Evolutionary conservation across 1,139 yeast genomes (phyloP).

Genomic region (Yamadazyma siamensis): DNA sequence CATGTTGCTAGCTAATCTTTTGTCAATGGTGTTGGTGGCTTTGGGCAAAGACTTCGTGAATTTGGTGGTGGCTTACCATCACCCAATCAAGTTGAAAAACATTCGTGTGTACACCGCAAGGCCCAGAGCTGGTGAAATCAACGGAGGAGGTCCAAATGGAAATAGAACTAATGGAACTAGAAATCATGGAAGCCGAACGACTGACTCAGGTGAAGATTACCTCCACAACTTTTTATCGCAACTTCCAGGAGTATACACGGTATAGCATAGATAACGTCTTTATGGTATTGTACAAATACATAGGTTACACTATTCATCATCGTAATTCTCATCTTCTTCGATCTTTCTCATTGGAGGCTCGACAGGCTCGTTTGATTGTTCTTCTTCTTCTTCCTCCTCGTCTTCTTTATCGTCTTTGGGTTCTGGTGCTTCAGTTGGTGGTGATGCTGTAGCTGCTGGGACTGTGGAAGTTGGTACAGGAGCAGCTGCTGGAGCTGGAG

Average conservation of each 20-base stretch:
- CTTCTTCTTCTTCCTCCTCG: constrained; percentile 30
- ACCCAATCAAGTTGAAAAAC: too few species aligned
- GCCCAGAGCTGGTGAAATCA: constrained; percentile 24
- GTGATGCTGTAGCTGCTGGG: constrained; percentile 3
- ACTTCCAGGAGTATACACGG: too few species aligned
- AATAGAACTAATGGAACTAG: constrained; percentile 3
- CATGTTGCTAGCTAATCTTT: constrained; percentile 29
- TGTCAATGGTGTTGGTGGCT: constrained; percentile 33
- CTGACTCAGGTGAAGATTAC: too few species aligned
- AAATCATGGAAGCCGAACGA: background rate
- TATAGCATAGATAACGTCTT: too few species aligned
- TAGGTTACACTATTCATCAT: constrained; percentile 60
- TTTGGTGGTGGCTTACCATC: constrained; percentile 26
- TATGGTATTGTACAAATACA: too few species aligned
- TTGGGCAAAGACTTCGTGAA: constrained; percentile 32
- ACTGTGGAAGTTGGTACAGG: constrained; percentile 4
- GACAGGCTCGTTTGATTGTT: constrained; percentile 25
- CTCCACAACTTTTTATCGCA: too few species aligned
- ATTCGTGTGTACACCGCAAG: too few species aligned
- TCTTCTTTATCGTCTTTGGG: constrained; percentile 9
- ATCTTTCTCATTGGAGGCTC: constrained; percentile 75
- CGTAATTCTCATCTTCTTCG: constrained; percentile 83
- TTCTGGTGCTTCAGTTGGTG: constrained; percentile 4
- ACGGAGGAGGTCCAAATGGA: constrained; percentile 15
- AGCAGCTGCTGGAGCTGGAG: constrained; percentile 4